These are phyloP conservation scores for Cucumis sativus DNA, from an alignment of 306 rosid species.

Conservation along the genomic window DNA sequence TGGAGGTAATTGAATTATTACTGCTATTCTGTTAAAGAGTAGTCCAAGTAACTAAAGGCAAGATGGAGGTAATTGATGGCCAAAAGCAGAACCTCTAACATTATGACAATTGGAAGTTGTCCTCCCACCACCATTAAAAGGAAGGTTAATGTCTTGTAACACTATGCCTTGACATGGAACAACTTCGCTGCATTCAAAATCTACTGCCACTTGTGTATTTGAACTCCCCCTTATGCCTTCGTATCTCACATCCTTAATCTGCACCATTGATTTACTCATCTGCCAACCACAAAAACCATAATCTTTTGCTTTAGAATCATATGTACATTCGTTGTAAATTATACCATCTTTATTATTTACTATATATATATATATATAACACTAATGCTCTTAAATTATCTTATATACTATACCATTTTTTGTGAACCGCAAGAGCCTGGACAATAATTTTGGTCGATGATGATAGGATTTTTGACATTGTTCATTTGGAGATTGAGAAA, in stretches of 20 bases:
- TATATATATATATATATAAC: background rate
- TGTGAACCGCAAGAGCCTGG: background rate
- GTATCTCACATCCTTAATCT: constrained; percentile 16
- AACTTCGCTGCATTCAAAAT: constrained; percentile 11
- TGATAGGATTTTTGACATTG: background rate
- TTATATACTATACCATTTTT: background rate
- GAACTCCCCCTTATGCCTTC: constrained; percentile 19
- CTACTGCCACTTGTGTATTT: constrained; percentile 11
- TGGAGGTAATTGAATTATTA: too few species aligned
- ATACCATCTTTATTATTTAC: background rate
- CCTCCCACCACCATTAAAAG: background rate
- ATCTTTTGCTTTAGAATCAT: background rate
- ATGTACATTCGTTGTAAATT: background rate
- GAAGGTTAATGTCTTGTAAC: constrained; percentile 3
- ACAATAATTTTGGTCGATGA: constrained; percentile 25
- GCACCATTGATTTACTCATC: constrained; percentile 7
- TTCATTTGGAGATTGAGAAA: constrained; percentile 3
- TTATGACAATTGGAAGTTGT: constrained; percentile 3
- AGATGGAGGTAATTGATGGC: constrained; percentile 7
- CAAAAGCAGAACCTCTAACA: constrained; percentile 10
- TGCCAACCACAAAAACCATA: background rate
- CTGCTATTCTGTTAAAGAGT: background rate
- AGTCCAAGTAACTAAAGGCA: background rate
- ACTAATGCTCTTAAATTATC: too few species aligned
- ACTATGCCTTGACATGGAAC: constrained; percentile 12